phyloP scores from a whole-genome alignment of 805 yeast species.

The Yamadazyma insecticola region DNA sequence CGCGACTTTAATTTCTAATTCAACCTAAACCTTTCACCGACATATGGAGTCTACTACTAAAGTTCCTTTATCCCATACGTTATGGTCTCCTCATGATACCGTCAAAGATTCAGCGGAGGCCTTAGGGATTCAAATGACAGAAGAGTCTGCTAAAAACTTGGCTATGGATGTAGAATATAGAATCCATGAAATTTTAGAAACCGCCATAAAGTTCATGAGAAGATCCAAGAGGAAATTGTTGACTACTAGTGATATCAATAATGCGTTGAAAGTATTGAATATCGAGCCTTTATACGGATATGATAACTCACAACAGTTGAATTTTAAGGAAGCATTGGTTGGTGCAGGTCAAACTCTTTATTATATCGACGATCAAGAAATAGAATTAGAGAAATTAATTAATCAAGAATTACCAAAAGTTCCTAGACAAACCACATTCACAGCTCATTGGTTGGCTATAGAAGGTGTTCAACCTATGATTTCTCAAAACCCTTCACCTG shows the following conservation, averaged over 20 bases:
- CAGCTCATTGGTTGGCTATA: constrained; percentile 96
- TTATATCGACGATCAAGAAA: constrained; percentile 87
- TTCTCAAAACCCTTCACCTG: constrained; percentile 87
- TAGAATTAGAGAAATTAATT: constrained; percentile 88
- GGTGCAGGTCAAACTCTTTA: constrained; percentile 87
- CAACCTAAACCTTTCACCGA: constrained; percentile 2
- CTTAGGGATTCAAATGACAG: constrained; percentile 77
- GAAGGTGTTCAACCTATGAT: constrained; percentile 98
- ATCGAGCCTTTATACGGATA: constrained; percentile 94
- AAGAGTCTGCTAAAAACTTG: constrained; percentile 87
- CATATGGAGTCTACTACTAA: constrained; percentile 35
- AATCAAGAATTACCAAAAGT: constrained; percentile 94
- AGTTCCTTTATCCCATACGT: constrained; percentile 73
- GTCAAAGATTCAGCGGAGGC: constrained; percentile 95
- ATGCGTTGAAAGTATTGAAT: constrained; percentile 79
- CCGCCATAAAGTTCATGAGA: constrained; percentile 93
- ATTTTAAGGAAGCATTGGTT: constrained; percentile 82
- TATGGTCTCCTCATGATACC: constrained; percentile 97
- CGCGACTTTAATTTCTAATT: too few species aligned
- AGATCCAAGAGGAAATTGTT: constrained; percentile 83
- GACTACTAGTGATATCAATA: constrained; percentile 74
- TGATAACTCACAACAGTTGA: constrained; percentile 63
- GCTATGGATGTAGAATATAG: constrained; percentile 99
- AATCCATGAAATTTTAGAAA: constrained; percentile 90
- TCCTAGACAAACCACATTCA: constrained; percentile 86